Evolutionary conservation across 257 asterid species (phyloP).

Genomic region (Ballota nigra): DNA sequence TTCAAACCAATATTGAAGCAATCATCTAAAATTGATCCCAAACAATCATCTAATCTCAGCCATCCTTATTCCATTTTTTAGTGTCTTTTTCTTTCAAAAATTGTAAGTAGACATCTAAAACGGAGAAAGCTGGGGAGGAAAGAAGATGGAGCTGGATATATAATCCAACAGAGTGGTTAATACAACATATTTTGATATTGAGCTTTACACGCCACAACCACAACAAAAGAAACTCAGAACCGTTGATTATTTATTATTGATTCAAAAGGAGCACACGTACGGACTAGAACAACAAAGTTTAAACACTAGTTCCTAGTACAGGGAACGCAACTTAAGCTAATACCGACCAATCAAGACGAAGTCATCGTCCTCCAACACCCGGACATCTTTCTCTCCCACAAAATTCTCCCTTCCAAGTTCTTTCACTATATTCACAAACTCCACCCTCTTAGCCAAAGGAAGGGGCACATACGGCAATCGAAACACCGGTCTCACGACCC

Average conservation of each 20-base stretch:
- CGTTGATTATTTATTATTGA: conserved; percentile 5
- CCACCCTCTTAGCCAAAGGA: conserved; percentile 63
- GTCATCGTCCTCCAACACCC: conserved; percentile 65
- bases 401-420: conserved; percentile 79
- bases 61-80: background rate
- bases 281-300: conserved; percentile 4
- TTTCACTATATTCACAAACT: conserved; percentile 72
- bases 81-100: too few species aligned
- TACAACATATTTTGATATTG: conserved; percentile 1
- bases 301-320: conserved; percentile 9
- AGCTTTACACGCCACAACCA: conserved; percentile 17
- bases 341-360: conserved; percentile 72
- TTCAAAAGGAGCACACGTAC: background rate
- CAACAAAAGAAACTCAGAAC: conserved; percentile 9
- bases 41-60: background rate
- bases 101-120: background rate
- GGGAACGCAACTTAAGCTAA: conserved; percentile 39
- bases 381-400: conserved; percentile 73
- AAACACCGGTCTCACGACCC: conserved; percentile 81
- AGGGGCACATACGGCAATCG: conserved; percentile 90
- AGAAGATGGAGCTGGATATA: background rate
- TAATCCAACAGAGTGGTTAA: background rate
- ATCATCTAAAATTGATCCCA: background rate
- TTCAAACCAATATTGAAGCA: too few species aligned
- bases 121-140: background rate